Base-by-base conservation (phyloP, 371 early-diverging fungal genomes). In the Neoconidiobolus thromboides region DNA sequence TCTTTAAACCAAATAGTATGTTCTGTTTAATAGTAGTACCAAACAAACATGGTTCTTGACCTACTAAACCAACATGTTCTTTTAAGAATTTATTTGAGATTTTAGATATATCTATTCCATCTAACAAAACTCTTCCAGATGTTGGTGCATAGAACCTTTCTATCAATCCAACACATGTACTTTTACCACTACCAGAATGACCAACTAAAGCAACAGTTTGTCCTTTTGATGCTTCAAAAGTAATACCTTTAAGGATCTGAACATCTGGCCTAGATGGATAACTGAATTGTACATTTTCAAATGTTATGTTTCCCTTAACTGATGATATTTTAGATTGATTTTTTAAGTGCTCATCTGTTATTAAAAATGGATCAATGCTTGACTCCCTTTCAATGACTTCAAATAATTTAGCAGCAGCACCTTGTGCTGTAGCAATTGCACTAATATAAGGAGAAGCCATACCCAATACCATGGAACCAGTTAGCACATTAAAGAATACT, bases 21-120 rank as follows among this genome's bases (percentile, higher is more conserved):
- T 93, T 93, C 67, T 89, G 81, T 59, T 72, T 69, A 56, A 93
- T 81, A 26, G 85, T 80, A 46, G 78, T 80, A 50, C 84, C 81
- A 71, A 92, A 92, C 10, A 93, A 69, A 0, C 76, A 73, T 1
- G 92, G 91, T 64, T 91, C 87, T 70, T 92, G 92, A 41, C 77
- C 77, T 2, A 87, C 87, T 52, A 78, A 73, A 40, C 82, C 85
- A 0, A 88, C 68, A 39, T 80, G 71, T 40, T 73, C 72, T 48
- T 77, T 73, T 69, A 73, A 74, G 76, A 75, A 80, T 15, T 60
- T 67, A 38, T 73, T 61, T 43, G 77, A 69, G 26, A 81, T 56
- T 40, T 74, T 68, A 39, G 71, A 69, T 14, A 87, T 61, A 46
- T 81, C 74, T 5, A 65, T 67, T 41, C 73, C 79, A 63, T 85